These are phyloP conservation scores for Casuarina cunninghamiana DNA, from an alignment of 306 rosid species.

Conservation along the genomic window DNA sequence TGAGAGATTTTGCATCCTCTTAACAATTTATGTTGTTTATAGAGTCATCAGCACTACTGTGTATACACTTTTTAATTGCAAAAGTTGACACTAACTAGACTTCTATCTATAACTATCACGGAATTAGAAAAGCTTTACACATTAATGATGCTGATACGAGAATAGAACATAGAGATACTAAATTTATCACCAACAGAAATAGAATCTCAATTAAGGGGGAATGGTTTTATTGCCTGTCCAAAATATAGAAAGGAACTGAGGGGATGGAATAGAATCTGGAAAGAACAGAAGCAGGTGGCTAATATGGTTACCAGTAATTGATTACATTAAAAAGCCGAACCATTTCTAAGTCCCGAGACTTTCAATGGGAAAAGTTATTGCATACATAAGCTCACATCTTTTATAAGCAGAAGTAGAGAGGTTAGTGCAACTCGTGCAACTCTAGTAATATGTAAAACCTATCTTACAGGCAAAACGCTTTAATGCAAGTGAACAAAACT, in stretches of 20 bases:
- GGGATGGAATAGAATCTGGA: background rate
- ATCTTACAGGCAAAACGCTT: background rate
- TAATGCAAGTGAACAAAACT: background rate
- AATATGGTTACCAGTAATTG: background rate
- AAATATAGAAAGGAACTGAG: background rate
- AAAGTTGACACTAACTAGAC: background rate
- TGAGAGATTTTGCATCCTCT: background rate
- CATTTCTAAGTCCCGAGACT: background rate
- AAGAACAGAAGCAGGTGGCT: background rate
- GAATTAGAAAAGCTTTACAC: background rate
- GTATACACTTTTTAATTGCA: background rate
- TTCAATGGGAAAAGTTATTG: background rate
- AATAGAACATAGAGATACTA: background rate
- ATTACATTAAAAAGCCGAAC: background rate
- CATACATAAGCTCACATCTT: background rate
- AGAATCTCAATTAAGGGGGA: background rate
- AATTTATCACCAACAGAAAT: background rate
- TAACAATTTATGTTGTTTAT: background rate
- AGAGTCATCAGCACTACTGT: background rate
- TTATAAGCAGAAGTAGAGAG: background rate
- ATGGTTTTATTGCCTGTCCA: background rate
- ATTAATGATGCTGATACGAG: background rate
- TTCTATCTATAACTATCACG: background rate
- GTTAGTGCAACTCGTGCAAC: background rate
- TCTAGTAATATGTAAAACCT: background rate